Evolutionary conservation across 2,329 filamentous ascomycete genomes (phyloP), one percentile per base, ranked within the genome.

Genomic region (Aspergillus spinulosporus): DNA sequence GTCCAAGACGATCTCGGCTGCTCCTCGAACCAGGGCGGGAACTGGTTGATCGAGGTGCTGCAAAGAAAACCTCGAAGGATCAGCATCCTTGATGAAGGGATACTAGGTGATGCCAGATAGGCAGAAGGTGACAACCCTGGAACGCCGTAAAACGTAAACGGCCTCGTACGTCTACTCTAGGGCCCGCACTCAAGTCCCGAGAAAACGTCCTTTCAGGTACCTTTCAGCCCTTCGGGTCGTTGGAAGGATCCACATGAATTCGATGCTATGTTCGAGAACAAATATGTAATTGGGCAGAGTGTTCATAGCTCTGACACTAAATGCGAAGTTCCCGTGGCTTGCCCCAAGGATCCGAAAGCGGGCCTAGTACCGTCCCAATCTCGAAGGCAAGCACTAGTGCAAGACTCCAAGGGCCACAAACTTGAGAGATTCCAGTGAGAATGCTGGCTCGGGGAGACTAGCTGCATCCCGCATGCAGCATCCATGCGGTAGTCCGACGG

Each of bases 241-340:
- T 45, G 56, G 39, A 32, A 53, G 39, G 46, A 43, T 52, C 46
- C 56, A 58, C 56, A 54, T 55, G 46, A 44, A 48, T 47, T 52
- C 49, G 28, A 47, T 44, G 50, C 48, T 60, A 59, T 58, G 50
- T 47, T 46, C 31, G 50, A 52, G 42, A 46, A 40, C 14, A 48
- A 50, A 58, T 57, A 52, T 52, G 56, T 58, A 29, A 58, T 57
- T 58, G 53, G 52, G 52, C 42, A 40, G 44, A 44, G 49, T 40
- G 53, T 50, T 32, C 21, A 56, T 56, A 55, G 54, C 34, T 58
- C 51, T 59, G 55, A 37, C 62, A 57, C 62, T 63, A 63, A 51
- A 56, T 21, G 54, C 49, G 55, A 62, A 47, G 54, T 62, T 62
- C 58, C 59, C 59, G 61, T 56, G 52, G 55, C 44, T 49, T 50